Evolutionary conservation across 768 basidiomycete species (phyloP), one percentile per base, ranked within the genome.

Genomic region (Pleurotus tuber-regium): DNA sequence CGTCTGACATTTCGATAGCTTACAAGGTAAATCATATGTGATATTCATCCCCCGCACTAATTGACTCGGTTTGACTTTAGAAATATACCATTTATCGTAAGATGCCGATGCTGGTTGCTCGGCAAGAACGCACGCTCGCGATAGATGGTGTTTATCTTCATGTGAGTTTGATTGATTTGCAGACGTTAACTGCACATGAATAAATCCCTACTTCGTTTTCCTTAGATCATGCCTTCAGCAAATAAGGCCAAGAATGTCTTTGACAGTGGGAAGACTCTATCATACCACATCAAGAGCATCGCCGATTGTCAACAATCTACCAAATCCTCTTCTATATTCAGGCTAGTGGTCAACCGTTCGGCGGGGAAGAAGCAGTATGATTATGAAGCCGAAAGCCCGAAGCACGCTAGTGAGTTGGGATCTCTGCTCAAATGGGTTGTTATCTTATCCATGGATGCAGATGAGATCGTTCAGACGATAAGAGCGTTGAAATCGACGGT

Each of bases 61-160:
- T 40, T 19, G n/a, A 9, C 38, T 21, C 33, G 7, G 19, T 42
- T 2, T 21, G 14, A 21, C 1, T 26, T 12, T 28, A 94, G 91
- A 89, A 90, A 79, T 99, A 86, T 60, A 88, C 83, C 0, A 89
- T 99, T 14, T 91, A 89, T 63, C 87, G 96, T 42, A 98, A 96
- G 70, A 83, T 96, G 67, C 93, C 95, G 2, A 96, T 95, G 88
- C 73, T 92, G 21, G 85, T 98, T 41, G 85, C 90, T 3, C 82
- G 92, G 18, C 93, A 94, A 59, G 92, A 96, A 63, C 84, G 95
- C 4, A 84, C 85, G 1, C 78, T 99, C 1, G 95, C 96, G 11
- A 91, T 98, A 55, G 97, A 99, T 66, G 94, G 94, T 3, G 90
- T 86, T 57, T 98, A 98, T 60, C 84, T 97, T 29, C 91, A 94